Evolutionary conservation across 2,329 filamentous ascomycete species (phyloP), one percentile per base, ranked within the genome.

Genomic region (Calonectria honghensis): DNA sequence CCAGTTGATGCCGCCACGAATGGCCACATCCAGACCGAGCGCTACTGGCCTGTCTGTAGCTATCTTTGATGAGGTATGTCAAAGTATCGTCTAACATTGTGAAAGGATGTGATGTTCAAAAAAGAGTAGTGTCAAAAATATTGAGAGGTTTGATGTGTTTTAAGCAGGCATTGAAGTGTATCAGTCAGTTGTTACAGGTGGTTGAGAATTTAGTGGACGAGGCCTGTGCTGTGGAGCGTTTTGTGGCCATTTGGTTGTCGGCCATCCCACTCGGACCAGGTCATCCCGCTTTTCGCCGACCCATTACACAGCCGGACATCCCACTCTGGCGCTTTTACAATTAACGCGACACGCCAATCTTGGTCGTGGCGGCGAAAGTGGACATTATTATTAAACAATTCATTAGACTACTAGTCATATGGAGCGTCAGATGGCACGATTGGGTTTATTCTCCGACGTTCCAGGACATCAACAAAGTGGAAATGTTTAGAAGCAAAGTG

Each of bases 21-120:
- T 68, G 54, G 0, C 51, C 32, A 0, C 41, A n/a, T 0, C 67
- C 20, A 0, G 73, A 50, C 13, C 50, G 52, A 1, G 51, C 14
- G 32, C 31, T 61, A 0, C 59, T 52, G 0, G 68, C 41, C 5
- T 65, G 52, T 1, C 71, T 32, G 3, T 50, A 51, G 0, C 73
- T 59, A 11, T 80, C 76, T 6, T 76, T 64, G 5, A 79, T 61
- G 16, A 80, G 66, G 6, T 72, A 73, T 20, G 41, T 7, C 0
- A 80, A 24, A 10, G 68, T 70, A 0, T 69, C 24, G 2, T 80
- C 68, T 0, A 79, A 11, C 61, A 78, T 70, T 3, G n/a, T 63
- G 24, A 24, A 3, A 45, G 27, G 10, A 2, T 45, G 68, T 27
- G n/a, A 16, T 24, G 41, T 45, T 45, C 20, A 37, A n/a, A 52